Evolutionary conservation across 345 rosid genomes (phyloP).

Genomic region (Cardiospermum halicacabum): DNA sequence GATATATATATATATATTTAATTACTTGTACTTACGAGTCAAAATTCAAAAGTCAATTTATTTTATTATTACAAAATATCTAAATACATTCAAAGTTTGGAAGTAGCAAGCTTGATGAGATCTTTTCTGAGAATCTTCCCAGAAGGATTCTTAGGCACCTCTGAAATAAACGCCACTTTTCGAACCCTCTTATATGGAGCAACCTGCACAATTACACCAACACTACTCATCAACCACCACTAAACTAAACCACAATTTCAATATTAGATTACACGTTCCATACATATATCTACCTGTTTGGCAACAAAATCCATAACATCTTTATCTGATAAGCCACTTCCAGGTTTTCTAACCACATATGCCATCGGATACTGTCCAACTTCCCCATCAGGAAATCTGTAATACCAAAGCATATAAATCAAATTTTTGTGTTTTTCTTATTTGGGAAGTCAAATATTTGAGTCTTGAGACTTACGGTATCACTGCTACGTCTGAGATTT

Average conservation of each 20-base stretch:
- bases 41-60: no score
- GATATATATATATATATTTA: no score
- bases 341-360: conserved; percentile 62
- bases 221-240: no score
- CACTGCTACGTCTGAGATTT: conserved; percentile 71
- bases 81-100: conserved; percentile 45
- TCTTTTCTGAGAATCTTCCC: conserved; percentile 89
- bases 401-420: neutral
- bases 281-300: no score
- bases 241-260: no score
- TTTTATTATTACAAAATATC: no score
- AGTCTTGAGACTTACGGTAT: conserved; percentile 81
- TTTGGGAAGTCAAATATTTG: no score
- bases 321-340: conserved; percentile 41
- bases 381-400: conserved; percentile 76
- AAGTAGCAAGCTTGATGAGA: conserved; percentile 67
- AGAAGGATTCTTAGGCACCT: conserved; percentile 72
- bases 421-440: no score
- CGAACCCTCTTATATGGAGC: conserved; percentile 79
- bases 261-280: no score
- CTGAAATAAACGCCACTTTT: conserved; percentile 49
- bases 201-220: conserved; percentile 58
- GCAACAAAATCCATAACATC: conserved; percentile 63
- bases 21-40: no score
- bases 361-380: conserved; percentile 90